Evolutionary conservation across 108 stramenopile genomes (phyloP).

Genomic region (Chaetoceros tenuissimus): DNA sequence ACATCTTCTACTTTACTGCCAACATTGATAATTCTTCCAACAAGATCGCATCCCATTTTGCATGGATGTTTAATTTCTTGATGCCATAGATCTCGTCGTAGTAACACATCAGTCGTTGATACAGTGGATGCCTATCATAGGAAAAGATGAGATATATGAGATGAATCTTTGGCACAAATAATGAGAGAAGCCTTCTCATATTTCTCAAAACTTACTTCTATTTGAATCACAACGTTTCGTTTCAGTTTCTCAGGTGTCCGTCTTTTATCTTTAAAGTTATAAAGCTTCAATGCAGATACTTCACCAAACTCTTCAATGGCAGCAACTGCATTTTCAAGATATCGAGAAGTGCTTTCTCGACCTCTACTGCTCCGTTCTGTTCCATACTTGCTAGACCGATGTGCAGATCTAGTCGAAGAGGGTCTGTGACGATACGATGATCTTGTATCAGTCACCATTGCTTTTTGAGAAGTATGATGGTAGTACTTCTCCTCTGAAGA

Average conservation of each 20-base stretch:
- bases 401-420: no score
- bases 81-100: background rate
- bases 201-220: background rate
- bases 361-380: no score
- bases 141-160: background rate
- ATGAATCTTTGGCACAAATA: background rate
- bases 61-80: constrained; percentile 1
- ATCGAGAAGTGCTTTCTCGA: background rate
- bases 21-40: background rate
- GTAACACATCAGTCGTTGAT: background rate
- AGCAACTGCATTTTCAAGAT: background rate
- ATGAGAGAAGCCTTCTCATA: background rate
- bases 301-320: background rate
- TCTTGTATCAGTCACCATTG: no score
- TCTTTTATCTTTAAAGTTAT: background rate
- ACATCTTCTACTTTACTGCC: constrained; percentile 6
- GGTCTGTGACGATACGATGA: no score
- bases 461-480: no score
- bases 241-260: background rate
- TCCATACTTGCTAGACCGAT: no score
- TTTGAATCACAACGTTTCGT: background rate
- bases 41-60: background rate
- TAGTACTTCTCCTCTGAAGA: no score
- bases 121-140: background rate
- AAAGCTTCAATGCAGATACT: background rate